These are phyloP conservation scores for Claviceps cyperi DNA, from an alignment of 2,329 filamentous ascomycete genomes.

Conservation along the genomic window DNA sequence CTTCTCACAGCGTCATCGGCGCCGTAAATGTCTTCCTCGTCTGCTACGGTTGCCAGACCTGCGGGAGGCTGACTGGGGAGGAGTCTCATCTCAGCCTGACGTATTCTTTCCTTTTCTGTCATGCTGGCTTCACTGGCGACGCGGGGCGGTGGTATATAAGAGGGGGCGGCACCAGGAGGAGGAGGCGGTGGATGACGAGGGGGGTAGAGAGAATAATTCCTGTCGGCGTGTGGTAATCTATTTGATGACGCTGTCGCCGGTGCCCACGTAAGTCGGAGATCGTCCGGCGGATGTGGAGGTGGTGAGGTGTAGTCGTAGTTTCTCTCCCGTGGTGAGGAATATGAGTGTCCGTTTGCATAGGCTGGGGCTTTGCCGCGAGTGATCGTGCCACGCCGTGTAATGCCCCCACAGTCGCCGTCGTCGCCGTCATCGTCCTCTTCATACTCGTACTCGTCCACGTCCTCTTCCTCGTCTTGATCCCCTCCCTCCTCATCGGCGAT, in stretches of 20 bases:
- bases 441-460: neutral
- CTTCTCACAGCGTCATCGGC: conserved; percentile 24
- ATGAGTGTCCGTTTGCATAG: neutral
- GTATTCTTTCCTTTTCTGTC: conserved; percentile 70
- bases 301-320: conserved; percentile 5
- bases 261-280: conserved; percentile 1
- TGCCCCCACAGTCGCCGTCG: conserved; percentile 3
- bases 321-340: conserved; percentile 20
- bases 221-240: conserved; percentile 9
- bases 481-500: conserved; percentile 20
- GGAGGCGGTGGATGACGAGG: neutral
- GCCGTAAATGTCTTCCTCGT: conserved; percentile 38
- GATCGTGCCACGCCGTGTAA: conserved; percentile 10
- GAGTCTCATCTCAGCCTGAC: conserved; percentile 62
- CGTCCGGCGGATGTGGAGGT: conserved; percentile 7
- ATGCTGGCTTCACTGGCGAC: conserved; percentile 45
- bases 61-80: conserved; percentile 60
- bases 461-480: neutral
- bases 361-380: conserved; percentile 1
- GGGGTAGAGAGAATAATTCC: neutral
- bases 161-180: conserved; percentile 19
- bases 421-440: neutral
- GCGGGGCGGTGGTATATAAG: conserved; percentile 46
- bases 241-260: neutral
- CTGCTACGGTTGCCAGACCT: conserved; percentile 23